These are phyloP conservation scores for Tuber melanosporum DNA, from an alignment of 495 filamentous ascomycete genomes.

Conservation along the genomic window DNA sequence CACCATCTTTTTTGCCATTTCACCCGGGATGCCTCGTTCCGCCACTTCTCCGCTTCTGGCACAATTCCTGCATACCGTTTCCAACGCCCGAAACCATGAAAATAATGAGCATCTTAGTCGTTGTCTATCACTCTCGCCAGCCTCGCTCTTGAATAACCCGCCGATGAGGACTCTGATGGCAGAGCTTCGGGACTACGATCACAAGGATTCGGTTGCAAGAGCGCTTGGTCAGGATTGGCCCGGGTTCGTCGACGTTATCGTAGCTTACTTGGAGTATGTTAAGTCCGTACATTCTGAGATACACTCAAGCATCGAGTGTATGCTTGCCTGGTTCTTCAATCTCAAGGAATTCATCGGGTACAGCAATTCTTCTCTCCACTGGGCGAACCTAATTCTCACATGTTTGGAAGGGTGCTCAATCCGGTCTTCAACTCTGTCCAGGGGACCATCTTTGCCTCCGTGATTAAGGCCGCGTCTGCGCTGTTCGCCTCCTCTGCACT, in stretches of 20 bases:
- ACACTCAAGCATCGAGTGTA: slow-evolving; percentile 13
- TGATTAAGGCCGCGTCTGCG: slow-evolving; percentile 73
- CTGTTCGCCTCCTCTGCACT: slow-evolving; percentile 45
- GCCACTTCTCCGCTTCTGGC: slow-evolving; percentile 9
- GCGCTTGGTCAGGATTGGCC: slow-evolving; percentile 35
- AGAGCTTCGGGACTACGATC: slow-evolving; percentile 24
- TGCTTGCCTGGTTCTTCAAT: slow-evolving; percentile 18
- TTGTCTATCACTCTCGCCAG: slow-evolving; percentile 25
- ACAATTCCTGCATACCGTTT: slow-evolving; percentile 29
- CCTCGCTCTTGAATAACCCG: slow-evolving; percentile 21
- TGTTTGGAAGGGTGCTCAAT: slow-evolving; percentile 46
- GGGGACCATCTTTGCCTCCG: slow-evolving; percentile 67
- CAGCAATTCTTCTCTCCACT: neutral
- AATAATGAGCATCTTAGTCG: slow-evolving; percentile 22
- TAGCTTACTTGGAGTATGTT: slow-evolving; percentile 32
- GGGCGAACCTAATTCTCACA: neutral
- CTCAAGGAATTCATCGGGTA: slow-evolving; percentile 32
- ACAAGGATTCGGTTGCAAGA: slow-evolving; percentile 11
- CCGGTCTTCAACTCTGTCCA: slow-evolving; percentile 71
- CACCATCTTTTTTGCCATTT: slow-evolving; percentile 5
- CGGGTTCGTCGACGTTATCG: slow-evolving; percentile 33
- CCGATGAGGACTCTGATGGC: slow-evolving; percentile 26
- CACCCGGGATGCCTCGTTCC: slow-evolving; percentile 8
- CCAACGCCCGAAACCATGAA: slow-evolving; percentile 16
- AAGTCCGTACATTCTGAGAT: slow-evolving; percentile 17